A percentile compares a stretch with the other conserved stretches of the same genome.
Evolutionary conservation across 805 yeast genomes (phyloP).

Genomic region (Metschnikowia aberdeeniae): DNA sequence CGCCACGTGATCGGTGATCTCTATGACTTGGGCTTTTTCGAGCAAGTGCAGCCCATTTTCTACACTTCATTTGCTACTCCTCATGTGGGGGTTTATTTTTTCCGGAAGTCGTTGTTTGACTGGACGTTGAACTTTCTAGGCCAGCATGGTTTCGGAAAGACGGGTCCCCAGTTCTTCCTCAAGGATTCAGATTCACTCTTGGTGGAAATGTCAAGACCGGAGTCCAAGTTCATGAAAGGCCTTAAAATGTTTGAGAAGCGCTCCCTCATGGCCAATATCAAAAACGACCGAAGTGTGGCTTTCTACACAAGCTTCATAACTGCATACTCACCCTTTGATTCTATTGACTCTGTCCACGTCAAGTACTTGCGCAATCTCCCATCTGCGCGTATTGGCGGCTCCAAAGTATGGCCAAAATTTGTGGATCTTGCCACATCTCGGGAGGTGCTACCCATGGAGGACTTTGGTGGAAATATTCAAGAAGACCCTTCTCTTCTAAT

Average conservation of each 20-base stretch:
- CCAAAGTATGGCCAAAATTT: constrained; percentile 42
- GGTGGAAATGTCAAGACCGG: constrained; percentile 50
- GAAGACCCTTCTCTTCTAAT: constrained; percentile 38
- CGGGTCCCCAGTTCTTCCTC: constrained; percentile 34
- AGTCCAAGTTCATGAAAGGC: constrained; percentile 49
- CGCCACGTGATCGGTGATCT: constrained; percentile 77
- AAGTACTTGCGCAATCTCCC: constrained; percentile 47
- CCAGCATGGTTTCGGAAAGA: constrained; percentile 31
- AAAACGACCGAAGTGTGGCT: constrained; percentile 82
- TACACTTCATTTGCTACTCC: constrained; percentile 52
- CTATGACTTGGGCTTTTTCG: constrained; percentile 49
- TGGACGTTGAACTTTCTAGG: constrained; percentile 31
- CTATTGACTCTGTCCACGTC: constrained; percentile 45
- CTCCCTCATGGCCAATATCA: constrained; percentile 64
- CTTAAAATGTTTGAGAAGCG: constrained; percentile 54
- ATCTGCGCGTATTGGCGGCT: constrained; percentile 33
- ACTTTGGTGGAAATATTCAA: constrained; percentile 25
- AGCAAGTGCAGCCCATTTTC: constrained; percentile 49
- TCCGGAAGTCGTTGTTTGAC: constrained; percentile 31
- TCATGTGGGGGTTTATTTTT: constrained; percentile 57
- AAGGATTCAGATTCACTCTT: constrained; percentile 44
- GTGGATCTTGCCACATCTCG: constrained; percentile 45
- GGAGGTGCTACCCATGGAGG: constrained; percentile 10
- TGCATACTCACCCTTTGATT: constrained; percentile 67
- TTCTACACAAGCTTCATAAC: constrained; percentile 81